Conservation (phyloP, 345 rosid species). For the Pelargonium nanum region DNA sequence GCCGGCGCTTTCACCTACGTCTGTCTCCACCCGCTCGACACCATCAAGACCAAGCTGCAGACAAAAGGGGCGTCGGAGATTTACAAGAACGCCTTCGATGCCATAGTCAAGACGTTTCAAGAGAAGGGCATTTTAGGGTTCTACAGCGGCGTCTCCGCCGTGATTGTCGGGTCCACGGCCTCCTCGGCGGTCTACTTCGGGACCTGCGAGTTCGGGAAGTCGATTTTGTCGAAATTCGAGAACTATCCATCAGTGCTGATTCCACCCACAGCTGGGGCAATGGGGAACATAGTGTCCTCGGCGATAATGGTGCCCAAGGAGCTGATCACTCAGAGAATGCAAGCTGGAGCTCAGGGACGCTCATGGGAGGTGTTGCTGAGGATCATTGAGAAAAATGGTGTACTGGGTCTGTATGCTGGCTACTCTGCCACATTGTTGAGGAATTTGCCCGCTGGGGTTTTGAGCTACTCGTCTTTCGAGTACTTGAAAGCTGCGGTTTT, state of each 20-base stretch:
- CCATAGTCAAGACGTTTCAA: constrained; percentile 61
- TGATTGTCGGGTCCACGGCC: constrained; percentile 76
- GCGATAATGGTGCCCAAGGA: constrained; percentile 95
- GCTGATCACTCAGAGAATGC: constrained; percentile 85
- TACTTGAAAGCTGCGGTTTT: constrained; percentile 74
- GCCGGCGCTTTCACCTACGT: constrained; percentile 92
- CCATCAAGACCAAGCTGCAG: constrained; percentile 84
- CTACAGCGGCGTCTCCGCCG: constrained; percentile 87
- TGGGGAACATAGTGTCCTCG: constrained; percentile 88
- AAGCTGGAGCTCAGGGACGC: constrained; percentile 74
- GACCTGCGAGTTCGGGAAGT: constrained; percentile 92
- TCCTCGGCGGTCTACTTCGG: constrained; percentile 90
- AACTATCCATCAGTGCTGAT: constrained; percentile 59
- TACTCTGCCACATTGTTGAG: constrained; percentile 81
- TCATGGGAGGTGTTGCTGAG: constrained; percentile 65
- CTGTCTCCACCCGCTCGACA: constrained; percentile 74
- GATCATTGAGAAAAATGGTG: constrained; percentile 74
- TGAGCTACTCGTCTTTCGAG: constrained; percentile 87
- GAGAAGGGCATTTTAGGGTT: constrained; percentile 73
- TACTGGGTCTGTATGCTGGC: constrained; percentile 81
- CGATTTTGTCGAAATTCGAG: constrained; percentile 50
- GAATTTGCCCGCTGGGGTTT: constrained; percentile 85
- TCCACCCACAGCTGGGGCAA: constrained; percentile 94
- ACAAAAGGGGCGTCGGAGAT: constrained; percentile 75
- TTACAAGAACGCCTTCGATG: constrained; percentile 57